A percentile compares a stretch with the other conserved stretches of the same genome.
phyloP scores from a whole-genome alignment of 192 early-diverging fungal genomes.

The Funneliformis geosporum region DNA sequence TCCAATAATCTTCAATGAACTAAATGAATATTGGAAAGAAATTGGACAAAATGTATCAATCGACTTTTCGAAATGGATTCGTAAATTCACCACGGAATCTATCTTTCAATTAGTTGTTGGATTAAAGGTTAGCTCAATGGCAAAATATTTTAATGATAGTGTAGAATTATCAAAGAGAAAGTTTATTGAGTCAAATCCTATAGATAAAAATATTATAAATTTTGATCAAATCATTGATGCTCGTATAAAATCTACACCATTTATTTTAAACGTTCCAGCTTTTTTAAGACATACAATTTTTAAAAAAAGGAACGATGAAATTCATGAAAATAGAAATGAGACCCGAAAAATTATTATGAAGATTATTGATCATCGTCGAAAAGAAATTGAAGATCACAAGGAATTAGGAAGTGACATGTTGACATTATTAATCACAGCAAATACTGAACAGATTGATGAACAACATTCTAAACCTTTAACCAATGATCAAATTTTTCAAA shows the following conservation, averaged over 20 bases:
- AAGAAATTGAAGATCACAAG: conserved; percentile 1
- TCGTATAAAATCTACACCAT: too few relatives aligned
- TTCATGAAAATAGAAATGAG: not conserved
- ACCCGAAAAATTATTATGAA: not conserved
- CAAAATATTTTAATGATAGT: not conserved
- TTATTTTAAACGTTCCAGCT: not conserved
- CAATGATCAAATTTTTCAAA: conserved; percentile 10
- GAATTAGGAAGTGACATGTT: conserved; percentile 4
- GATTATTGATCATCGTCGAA: not conserved
- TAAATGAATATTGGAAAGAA: not conserved
- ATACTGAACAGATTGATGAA: not conserved
- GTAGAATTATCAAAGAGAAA: not conserved
- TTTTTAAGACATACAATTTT: not conserved
- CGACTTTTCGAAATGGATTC: not conserved
- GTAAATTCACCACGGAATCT: not conserved
- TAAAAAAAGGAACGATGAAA: not conserved
- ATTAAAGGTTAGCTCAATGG: not conserved
- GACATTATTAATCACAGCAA: not conserved
- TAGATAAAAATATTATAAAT: not conserved
- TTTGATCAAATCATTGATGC: too few relatives aligned
- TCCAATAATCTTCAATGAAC: not conserved
- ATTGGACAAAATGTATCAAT: not conserved
- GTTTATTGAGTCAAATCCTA: too few relatives aligned
- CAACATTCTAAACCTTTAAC: not conserved
- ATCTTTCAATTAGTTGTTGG: not conserved